Evolutionary conservation across 2,329 filamentous ascomycete genomes (phyloP).

Genomic region (Alternaria sp.): DNA sequence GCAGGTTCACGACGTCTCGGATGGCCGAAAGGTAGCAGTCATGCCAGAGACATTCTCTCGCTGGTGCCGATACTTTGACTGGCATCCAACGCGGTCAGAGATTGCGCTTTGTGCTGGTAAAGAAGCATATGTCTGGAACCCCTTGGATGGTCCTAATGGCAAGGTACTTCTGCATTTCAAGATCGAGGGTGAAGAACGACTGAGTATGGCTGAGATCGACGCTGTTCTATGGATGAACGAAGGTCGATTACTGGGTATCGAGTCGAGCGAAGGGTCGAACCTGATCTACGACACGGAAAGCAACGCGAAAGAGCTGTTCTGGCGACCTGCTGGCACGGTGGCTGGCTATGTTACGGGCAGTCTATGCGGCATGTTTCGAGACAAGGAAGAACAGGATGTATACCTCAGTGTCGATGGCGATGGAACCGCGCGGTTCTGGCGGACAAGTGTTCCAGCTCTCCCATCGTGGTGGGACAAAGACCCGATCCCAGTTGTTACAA

Average conservation of each 20-base stretch:
- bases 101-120: constrained; percentile 28
- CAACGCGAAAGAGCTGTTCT: constrained; percentile 38
- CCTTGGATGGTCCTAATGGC: constrained; percentile 24
- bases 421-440: constrained; percentile 31
- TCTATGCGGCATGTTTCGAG: constrained; percentile 21
- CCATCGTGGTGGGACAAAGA: constrained; percentile 27
- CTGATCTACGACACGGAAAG: constrained; percentile 31
- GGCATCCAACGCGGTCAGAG: constrained; percentile 31
- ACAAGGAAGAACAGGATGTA: constrained; percentile 10
- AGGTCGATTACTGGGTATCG: constrained; percentile 22
- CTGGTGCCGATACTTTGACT: constrained; percentile 31
- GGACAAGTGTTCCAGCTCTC: constrained; percentile 3
- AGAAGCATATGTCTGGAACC: constrained; percentile 31
- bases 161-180: constrained; percentile 27
- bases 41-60: constrained; percentile 15
- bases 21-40: constrained; percentile 19
- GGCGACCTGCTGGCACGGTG: constrained; percentile 17
- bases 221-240: constrained; percentile 25
- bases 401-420: constrained; percentile 37
- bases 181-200: constrained; percentile 4
- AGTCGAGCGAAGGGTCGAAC: constrained; percentile 25
- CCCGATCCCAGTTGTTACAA: not conserved
- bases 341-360: constrained; percentile 8
- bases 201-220: constrained; percentile 12
- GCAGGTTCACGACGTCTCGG: constrained; percentile 23